These are phyloP conservation scores for Citrus hindsii DNA, from an alignment of 345 rosid species.

Conservation along the genomic window DNA sequence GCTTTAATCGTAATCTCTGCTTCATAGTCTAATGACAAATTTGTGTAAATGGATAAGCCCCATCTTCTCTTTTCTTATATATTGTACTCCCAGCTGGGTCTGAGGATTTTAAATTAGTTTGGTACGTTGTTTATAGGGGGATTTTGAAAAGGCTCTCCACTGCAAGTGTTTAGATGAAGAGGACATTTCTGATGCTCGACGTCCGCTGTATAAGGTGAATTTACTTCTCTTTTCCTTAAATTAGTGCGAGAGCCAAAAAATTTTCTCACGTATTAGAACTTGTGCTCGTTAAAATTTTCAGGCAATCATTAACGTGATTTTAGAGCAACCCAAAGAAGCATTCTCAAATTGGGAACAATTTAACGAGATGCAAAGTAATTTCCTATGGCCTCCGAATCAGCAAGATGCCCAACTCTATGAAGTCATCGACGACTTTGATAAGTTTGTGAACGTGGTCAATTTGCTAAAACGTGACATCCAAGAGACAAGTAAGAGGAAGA, in stretches of 20 bases:
- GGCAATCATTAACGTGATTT: slow-evolving; percentile 39
- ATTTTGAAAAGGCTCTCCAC: slow-evolving; percentile 29
- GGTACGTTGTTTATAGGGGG: slow-evolving; percentile 31
- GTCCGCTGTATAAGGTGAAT: slow-evolving; percentile 51
- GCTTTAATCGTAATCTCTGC: too few species aligned
- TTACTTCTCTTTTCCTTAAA: neutral
- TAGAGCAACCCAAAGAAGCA: slow-evolving; percentile 9
- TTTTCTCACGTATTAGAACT: too few species aligned
- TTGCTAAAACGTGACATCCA: slow-evolving; percentile 31
- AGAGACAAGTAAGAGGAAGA: neutral
- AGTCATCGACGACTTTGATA: slow-evolving; percentile 16
- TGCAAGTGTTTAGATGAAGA: slow-evolving; percentile 42
- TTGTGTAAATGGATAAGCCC: neutral
- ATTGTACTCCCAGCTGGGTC: neutral
- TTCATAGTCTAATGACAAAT: too few species aligned
- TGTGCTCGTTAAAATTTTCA: neutral
- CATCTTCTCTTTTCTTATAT: too few species aligned
- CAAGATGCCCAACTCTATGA: slow-evolving; percentile 21
- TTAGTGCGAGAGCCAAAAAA: too few species aligned
- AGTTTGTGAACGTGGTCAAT: slow-evolving; percentile 39
- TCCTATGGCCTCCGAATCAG: slow-evolving; percentile 27
- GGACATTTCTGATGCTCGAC: slow-evolving; percentile 43
- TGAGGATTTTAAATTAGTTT: too few species aligned
- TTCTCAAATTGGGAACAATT: slow-evolving; percentile 30
- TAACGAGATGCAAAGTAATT: slow-evolving; percentile 18